Percentiles rank a stretch among this genome's conserved stretches.
Evolutionary conservation across 805 yeast species (phyloP).

Genomic region (Suhomyces sp.): DNA sequence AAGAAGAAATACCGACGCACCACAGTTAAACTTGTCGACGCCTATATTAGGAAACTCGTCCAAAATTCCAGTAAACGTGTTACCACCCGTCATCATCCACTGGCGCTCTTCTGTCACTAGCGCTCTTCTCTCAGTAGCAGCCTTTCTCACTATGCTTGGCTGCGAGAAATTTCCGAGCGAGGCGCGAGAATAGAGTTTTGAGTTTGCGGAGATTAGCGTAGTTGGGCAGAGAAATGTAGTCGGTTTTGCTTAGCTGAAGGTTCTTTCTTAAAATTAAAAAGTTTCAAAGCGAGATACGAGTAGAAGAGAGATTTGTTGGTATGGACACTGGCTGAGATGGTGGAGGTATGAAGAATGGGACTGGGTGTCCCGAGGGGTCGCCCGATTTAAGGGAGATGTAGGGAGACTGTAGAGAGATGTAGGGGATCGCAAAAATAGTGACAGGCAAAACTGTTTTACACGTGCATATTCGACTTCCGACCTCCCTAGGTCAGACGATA

Average conservation of each 20-base stretch:
- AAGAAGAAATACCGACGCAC: conserved; percentile 29
- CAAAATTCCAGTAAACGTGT: conserved; percentile 41
- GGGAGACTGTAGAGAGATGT: neutral
- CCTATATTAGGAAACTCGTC: conserved; percentile 49
- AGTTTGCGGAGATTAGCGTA: neutral
- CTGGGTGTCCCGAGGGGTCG: too few species aligned
- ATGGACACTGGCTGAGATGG: too few species aligned
- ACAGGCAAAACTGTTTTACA: neutral
- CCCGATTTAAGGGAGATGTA: too few species aligned
- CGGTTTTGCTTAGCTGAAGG: too few species aligned
- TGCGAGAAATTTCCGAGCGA: neutral
- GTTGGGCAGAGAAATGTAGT: too few species aligned
- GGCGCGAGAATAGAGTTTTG: neutral
- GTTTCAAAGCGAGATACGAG: too few species aligned
- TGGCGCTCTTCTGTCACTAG: too few species aligned
- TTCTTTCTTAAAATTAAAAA: too few species aligned
- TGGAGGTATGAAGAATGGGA: too few species aligned
- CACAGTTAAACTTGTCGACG: conserved; percentile 32
- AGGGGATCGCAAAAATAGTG: neutral
- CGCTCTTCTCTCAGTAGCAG: neutral
- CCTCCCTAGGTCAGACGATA: neutral
- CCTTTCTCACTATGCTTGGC: neutral
- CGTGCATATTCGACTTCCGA: neutral
- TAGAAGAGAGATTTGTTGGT: too few species aligned
- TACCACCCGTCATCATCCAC: conserved; percentile 7